Evolutionary conservation across 2,329 filamentous ascomycete species (phyloP).

Genomic region (Beauveria rudraprayagi): DNA sequence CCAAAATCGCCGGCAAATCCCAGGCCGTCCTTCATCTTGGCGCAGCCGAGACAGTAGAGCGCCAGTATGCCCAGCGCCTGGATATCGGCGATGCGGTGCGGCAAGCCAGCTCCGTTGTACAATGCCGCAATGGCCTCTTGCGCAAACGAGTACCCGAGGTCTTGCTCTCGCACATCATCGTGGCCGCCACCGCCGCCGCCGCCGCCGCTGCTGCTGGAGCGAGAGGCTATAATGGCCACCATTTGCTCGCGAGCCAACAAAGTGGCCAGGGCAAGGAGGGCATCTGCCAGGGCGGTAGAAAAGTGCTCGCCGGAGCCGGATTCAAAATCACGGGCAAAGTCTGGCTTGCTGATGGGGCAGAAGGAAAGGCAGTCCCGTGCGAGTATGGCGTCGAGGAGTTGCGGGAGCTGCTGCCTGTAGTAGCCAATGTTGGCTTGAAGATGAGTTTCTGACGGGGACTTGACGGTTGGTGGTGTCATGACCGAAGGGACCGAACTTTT

Average conservation of each 20-base stretch:
- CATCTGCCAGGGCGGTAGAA: neutral
- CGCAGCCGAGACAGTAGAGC: neutral
- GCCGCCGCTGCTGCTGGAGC: neutral
- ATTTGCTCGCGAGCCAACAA: neutral
- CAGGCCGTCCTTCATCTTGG: neutral
- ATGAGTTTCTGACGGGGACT: neutral
- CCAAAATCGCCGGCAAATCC: neutral
- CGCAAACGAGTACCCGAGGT: neutral
- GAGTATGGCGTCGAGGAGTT: neutral
- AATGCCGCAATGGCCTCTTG: neutral
- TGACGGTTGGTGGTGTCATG: neutral
- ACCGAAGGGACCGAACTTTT: neutral
- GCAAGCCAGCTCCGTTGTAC: neutral
- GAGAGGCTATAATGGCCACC: neutral
- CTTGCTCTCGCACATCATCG: neutral
- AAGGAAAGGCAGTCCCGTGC: neutral
- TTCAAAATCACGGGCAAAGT: neutral
- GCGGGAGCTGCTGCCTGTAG: neutral
- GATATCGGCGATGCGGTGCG: neutral
- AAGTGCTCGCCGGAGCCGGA: neutral
- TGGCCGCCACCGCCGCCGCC: too few relatives aligned
- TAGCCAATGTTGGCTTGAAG: neutral
- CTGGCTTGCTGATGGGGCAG: neutral
- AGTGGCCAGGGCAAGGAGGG: neutral
- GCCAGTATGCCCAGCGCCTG: slow-evolving; percentile 1